Conservation (phyloP, 2,329 filamentous ascomycete genomes). For the Ophioceras dolichostomum region DNA sequence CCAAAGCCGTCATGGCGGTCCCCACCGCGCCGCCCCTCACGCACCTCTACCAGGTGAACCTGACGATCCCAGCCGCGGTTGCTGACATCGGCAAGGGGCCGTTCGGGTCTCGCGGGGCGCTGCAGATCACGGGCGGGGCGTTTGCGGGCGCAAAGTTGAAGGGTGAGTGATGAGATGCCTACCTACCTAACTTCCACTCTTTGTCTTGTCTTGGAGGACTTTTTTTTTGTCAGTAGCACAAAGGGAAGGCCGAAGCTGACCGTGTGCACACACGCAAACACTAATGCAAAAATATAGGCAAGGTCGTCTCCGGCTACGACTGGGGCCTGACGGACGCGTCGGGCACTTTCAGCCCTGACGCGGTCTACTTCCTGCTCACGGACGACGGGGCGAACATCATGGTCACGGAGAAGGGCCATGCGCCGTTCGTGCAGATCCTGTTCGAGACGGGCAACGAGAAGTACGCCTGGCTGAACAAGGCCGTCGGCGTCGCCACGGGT, state of each 20-base stretch:
- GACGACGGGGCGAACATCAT: conserved; percentile 23
- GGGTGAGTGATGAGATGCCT: too few species aligned
- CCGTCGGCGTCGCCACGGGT: conserved; percentile 13
- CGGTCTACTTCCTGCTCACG: conserved; percentile 24
- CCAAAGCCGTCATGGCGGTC: not conserved
- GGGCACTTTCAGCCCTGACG: conserved; percentile 24
- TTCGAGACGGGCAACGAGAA: conserved; percentile 22
- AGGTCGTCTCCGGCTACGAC: conserved; percentile 19
- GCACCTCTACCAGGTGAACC: conserved; percentile 16
- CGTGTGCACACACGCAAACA: too few species aligned
- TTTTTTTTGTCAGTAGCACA: too few species aligned
- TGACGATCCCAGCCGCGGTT: conserved; percentile 8
- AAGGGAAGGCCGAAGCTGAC: too few species aligned
- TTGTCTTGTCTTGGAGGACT: too few species aligned
- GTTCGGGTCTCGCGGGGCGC: conserved; percentile 13
- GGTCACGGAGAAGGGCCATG: conserved; percentile 21
- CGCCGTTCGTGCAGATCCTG: conserved; percentile 19
- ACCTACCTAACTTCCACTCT: too few species aligned
- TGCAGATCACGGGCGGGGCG: conserved; percentile 21
- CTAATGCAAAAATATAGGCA: too few species aligned
- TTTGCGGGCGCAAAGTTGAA: conserved; percentile 21
- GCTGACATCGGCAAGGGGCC: conserved; percentile 13
- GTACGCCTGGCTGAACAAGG: conserved; percentile 24
- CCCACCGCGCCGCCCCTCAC: conserved; percentile 10
- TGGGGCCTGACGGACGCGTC: conserved; percentile 22